Percentiles rank a stretch among this genome's conserved stretches.
phyloP scores from a whole-genome alignment of 73 alveolate species.

The Symbiodinium natans region DNA sequence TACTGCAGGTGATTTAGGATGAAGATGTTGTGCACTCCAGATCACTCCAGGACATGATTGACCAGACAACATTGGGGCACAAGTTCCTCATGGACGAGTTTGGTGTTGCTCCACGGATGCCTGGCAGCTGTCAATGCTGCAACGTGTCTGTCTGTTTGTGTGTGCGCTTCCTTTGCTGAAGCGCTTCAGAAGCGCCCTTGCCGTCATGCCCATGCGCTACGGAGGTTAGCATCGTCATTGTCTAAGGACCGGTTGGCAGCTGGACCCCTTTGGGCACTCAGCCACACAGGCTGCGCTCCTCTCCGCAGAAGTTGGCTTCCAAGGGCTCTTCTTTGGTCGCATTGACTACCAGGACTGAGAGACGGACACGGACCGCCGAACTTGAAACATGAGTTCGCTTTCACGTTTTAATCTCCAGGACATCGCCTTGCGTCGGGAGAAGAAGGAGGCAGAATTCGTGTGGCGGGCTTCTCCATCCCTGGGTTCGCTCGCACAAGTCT shows the following conservation, averaged over 20 bases:
- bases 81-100: constrained; percentile 97
- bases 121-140: not conserved
- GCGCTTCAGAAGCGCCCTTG: not conserved
- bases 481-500: constrained; percentile 93
- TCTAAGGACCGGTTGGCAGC: constrained; percentile 96
- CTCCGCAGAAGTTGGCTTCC: constrained; percentile 98
- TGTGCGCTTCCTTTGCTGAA: not conserved
- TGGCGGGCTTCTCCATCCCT: constrained; percentile 93
- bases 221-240: not conserved
- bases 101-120: constrained; percentile 96
- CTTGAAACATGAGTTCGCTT: no score
- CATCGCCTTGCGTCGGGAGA: constrained; percentile 51
- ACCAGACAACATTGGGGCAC: constrained; percentile 98
- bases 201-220: no score
- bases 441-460: constrained; percentile 75
- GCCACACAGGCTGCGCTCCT: constrained; percentile 96
- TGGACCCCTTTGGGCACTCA: constrained; percentile 99
- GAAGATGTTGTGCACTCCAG: not conserved
- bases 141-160: not conserved
- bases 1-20: constrained; percentile 7
- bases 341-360: constrained; percentile 96
- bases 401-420: no score
- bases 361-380: no score
- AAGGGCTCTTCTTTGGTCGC: constrained; percentile 98
- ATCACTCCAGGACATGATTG: constrained; percentile 95